Base-by-base conservation (phyloP, 1,139 yeast species). In the Kluyveromyces sp. region DNA sequence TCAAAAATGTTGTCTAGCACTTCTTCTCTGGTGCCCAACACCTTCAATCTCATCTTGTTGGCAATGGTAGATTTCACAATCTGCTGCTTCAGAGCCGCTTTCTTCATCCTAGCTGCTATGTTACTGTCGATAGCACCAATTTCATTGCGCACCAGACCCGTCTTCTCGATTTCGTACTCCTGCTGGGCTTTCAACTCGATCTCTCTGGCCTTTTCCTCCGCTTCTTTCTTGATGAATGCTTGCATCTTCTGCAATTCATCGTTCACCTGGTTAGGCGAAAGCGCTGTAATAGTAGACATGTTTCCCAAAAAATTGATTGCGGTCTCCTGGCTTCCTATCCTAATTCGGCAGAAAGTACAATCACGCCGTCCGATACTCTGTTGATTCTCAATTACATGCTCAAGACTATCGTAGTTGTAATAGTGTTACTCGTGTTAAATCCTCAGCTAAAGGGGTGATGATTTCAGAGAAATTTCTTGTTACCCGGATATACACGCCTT, bases 171-270 rank as follows among this genome's bases (percentile, higher is more conserved):
- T 68, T 94, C 97, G 65, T 92, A 94, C 69, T 94, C 99, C 68
- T 94, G 98, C 64, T 94, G 95, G 35, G 97, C 96, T 74, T 92
- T 94, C 61, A 92, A 75, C 65, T 76, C 82, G 61, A 94, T 88
- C 68, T 94, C 99, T 68, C 85, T 86, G 52, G 98, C 96, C 73
- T 94, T 94, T 68, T 94, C 99, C 60, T 89, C 94, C 32, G 98
- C 98, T 72, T 94, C 99, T 77, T 89, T 89, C 71, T 83, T 86
- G 75, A 94, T 94, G 80, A 92, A 94, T 65, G 94, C 92, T 66
- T 92, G 95, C 96, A 94, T 92, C 74, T 92, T 92, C 68, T 83
- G 81, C 68, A 92, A 87, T 73, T 92, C 98, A 56, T 88, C 86
- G 63, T 83, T 88, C 58, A 88, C 97, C 92, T 88, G 64, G 36